Conservation (phyloP, 768 basidiomycete species). For the Trametes sanguinea region DNA sequence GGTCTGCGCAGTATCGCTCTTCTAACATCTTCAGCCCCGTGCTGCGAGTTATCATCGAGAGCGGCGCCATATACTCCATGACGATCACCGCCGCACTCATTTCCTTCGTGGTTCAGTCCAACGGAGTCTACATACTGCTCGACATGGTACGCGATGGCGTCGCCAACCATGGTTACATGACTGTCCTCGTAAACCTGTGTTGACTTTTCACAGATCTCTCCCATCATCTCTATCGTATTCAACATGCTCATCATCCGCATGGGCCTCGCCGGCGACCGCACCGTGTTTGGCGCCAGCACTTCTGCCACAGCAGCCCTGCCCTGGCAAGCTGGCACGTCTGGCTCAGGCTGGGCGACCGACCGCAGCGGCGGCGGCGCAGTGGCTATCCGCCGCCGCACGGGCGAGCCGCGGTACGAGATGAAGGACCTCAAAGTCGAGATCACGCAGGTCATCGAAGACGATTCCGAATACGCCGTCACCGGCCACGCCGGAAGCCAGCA, state of each 20-base stretch:
- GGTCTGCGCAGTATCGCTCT: constrained; percentile 21
- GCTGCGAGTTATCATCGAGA: constrained; percentile 38
- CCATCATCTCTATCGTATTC: constrained; percentile 45
- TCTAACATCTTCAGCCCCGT: constrained; percentile 27
- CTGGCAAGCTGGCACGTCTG: neutral
- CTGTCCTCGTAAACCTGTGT: too few relatives aligned
- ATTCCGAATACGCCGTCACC: constrained; percentile 10
- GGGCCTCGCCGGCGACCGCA: constrained; percentile 22
- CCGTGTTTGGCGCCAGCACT: constrained; percentile 1
- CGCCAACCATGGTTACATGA: too few relatives aligned
- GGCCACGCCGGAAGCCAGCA: neutral
- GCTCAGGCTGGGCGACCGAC: constrained; percentile 1
- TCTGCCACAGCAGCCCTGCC: neutral
- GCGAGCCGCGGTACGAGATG: constrained; percentile 17
- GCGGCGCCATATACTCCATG: constrained; percentile 40
- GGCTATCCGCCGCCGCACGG: constrained; percentile 12
- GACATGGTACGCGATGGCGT: constrained; percentile 34
- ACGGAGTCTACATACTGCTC: constrained; percentile 38
- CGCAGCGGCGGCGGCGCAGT: neutral
- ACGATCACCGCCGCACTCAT: constrained; percentile 37
- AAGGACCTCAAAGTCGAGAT: constrained; percentile 28
- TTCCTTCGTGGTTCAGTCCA: constrained; percentile 32
- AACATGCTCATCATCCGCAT: constrained; percentile 46
- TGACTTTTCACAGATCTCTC: constrained; percentile 33
- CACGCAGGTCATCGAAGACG: constrained; percentile 26